These are phyloP conservation scores for Teratosphaeriaceae sp. DNA, from an alignment of 2,329 filamentous ascomycete species.

Conservation along the genomic window DNA sequence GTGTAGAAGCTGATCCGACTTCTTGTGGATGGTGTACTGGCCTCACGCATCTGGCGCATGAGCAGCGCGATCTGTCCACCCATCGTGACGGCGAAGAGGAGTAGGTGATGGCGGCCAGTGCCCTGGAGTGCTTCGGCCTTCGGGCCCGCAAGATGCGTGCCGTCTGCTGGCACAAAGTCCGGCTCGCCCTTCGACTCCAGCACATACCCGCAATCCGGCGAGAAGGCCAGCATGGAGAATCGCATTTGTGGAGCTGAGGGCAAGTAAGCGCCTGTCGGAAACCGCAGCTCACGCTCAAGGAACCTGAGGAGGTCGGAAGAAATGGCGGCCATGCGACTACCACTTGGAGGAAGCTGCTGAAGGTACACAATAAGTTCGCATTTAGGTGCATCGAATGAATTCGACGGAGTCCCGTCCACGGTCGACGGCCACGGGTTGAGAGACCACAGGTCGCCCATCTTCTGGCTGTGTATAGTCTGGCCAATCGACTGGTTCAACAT, in stretches of 20 bases:
- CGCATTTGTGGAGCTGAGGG: constrained; percentile 45
- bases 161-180: constrained; percentile 45
- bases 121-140: constrained; percentile 49
- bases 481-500: constrained; percentile 69
- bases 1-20: constrained; percentile 60
- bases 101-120: constrained; percentile 44
- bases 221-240: constrained; percentile 57
- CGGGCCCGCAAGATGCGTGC: constrained; percentile 48
- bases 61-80: constrained; percentile 50
- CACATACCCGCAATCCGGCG: constrained; percentile 60
- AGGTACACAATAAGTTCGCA: constrained; percentile 88
- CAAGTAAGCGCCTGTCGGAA: constrained; percentile 51
- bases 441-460: constrained; percentile 47
- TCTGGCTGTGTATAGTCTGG: constrained; percentile 59
- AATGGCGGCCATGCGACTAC: not conserved
- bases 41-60: constrained; percentile 57
- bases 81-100: constrained; percentile 45
- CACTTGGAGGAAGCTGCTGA: constrained; percentile 49
- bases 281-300: constrained; percentile 54
- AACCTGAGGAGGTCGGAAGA: constrained; percentile 35
- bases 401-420: constrained; percentile 49
- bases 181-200: constrained; percentile 56
- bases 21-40: constrained; percentile 57
- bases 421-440: constrained; percentile 71
- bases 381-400: constrained; percentile 57